phyloP scores from a whole-genome alignment of 1,284 basidiomycete genomes.

The Psilocybe mexicana region DNA sequence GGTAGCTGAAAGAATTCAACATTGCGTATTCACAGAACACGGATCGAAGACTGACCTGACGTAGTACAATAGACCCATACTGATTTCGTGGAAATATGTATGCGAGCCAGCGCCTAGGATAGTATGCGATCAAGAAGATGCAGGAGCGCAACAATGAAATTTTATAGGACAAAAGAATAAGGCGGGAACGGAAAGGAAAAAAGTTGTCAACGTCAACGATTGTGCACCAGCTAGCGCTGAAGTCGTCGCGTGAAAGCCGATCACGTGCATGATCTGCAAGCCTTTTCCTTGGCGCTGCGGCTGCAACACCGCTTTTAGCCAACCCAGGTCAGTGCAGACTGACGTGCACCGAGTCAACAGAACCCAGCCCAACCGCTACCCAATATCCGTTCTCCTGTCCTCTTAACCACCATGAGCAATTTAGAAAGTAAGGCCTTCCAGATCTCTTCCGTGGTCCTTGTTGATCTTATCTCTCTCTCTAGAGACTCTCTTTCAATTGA shows the following conservation, averaged over 20 bases:
- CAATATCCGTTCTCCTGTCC: not conserved
- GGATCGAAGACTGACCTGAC: slow-evolving; percentile 41
- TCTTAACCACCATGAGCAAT: slow-evolving; percentile 67
- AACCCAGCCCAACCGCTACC: too few species aligned
- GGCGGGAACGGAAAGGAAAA: not conserved
- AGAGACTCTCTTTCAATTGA: slow-evolving; percentile 97
- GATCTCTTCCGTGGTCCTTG: not conserved
- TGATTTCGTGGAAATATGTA: slow-evolving; percentile 5
- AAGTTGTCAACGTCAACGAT: not conserved
- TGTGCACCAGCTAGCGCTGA: not conserved
- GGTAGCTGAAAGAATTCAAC: slow-evolving; percentile 48
- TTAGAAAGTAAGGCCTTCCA: slow-evolving; percentile 74
- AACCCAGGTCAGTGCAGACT: not conserved
- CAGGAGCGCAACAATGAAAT: not conserved
- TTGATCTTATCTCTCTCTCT: slow-evolving; percentile 29
- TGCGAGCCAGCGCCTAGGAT: slow-evolving; percentile 14
- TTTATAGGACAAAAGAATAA: not conserved
- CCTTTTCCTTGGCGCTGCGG: not conserved
- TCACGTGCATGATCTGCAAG: not conserved
- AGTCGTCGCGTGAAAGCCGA: not conserved
- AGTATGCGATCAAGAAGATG: not conserved
- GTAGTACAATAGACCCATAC: slow-evolving; percentile 52
- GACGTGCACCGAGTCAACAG: too few species aligned
- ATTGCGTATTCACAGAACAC: not conserved
- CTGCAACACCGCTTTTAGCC: slow-evolving; percentile 12